Base-by-base conservation (phyloP, 768 basidiomycete species). In the Pleurotus platypus region DNA sequence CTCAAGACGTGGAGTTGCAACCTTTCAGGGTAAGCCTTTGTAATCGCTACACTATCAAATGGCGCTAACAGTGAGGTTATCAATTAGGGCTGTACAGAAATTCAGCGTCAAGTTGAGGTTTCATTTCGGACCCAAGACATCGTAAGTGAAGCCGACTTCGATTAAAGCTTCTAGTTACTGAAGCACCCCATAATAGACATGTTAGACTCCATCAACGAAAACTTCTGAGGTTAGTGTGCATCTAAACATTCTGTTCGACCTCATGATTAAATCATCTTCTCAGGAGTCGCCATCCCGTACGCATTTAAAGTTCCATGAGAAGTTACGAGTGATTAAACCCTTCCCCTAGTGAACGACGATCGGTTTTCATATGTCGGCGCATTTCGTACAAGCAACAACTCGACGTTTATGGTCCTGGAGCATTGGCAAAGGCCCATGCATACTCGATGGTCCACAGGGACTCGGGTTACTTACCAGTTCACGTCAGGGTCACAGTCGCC, bases 1-100 rank as follows among this genome's bases (percentile, higher is more conserved):
- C 13, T 54, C 51, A 54, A 54, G 22, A 11, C 51, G 5, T 54
- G 51, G 51, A 38, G 37, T 9, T 40, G 51, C 39, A 54, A 54
- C 27, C 37, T 54, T 11, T 39, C 51, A 5, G 39, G 38, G 51
- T 54, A 54, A 40, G 26, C 15, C 2, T 8, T 50, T 18, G 5
- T n/a, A 8, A 27, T n/a, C 12, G 35, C n/a, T 35, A 9, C 30
- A 35, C 30, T 35, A 35, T 3, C 30, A 35, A 35, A 35, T 35
- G 30, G 30, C 30, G 30, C 30, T 35, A 35, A 35, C 30, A 35
- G 38, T 4, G 15, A 50, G 13, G 4, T 50, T 27, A 12, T 16
- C 43, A 22, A 16, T 35, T 18, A 54, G 37, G 15, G 51, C 51
- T 26, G 39, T 54, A 11, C 51, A 54, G 37, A 54, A 54, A n/a